Base-by-base conservation (phyloP, 169 alveolate species). In the Cryptosporidium xiaoi region DNA sequence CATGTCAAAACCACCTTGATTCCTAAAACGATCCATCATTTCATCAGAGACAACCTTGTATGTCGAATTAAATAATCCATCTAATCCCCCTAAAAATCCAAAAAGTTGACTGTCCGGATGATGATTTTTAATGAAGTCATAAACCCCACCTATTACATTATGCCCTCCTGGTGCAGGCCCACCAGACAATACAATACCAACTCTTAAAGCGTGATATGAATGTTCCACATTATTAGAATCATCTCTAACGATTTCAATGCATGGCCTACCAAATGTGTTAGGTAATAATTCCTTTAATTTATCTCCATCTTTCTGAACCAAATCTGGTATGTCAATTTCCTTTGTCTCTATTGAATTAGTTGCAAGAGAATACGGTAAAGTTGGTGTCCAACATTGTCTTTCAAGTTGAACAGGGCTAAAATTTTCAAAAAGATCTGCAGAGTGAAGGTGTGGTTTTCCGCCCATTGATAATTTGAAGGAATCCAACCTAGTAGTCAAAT, bases 121-220 rank as follows among this genome's bases (percentile, higher is more conserved):
- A 33, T 95, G 92, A 68, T 91, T 60, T 77, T 95, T 97, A 55
- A 96, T 92, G 90, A 94, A 97, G 82, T 98, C 99, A 83, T 91
- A 97, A 3, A 97, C 92, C 36, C 99, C 99, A 3, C 98, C 93
- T 50, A 98, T 97, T 34, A 98, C 99, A 87, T 97, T 97, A 91
- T 98, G 99, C 2, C 99, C 99, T 31, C 99, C 99, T 0, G 99
- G 99, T 3, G 99, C 99, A 77, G 98, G 99, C 8, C 99, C 99
- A 36, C 99, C 99, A 50, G 98, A 94, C n/a, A 98, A 93, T 3
- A 98, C 98, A 51, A 96, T 95, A 18, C 99, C 99, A 12, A 97
- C 95, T 82, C 94, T 93, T 48, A 95, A 36, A 69, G 93, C 71
- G 90, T 91, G 69, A 56, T 84, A 46, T 64, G 90, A 27, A 58